Percentiles rank a stretch among this genome's conserved stretches.
phyloP scores from a whole-genome alignment of 441 rosid genomes.

The Lepidium campestre region DNA sequence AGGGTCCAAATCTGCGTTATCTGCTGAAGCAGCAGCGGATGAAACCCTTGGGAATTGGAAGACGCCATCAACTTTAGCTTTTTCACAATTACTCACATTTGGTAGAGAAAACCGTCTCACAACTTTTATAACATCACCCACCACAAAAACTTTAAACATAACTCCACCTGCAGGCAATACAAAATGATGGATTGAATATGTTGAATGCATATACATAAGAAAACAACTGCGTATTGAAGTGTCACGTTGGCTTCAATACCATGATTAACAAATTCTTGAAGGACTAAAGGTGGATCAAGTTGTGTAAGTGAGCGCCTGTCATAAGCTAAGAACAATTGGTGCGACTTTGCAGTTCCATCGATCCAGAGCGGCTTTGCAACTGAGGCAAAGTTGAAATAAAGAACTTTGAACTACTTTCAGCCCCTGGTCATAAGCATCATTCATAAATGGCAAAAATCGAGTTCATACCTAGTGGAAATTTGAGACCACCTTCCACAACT shows the following conservation, averaged over 20 bases:
- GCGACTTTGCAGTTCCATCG: slow-evolving; percentile 92
- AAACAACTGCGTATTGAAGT: slow-evolving; percentile 10
- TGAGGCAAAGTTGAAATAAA: slow-evolving; percentile 16
- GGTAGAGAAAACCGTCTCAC: slow-evolving; percentile 82
- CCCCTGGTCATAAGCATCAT: not conserved
- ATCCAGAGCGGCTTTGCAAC: slow-evolving; percentile 89
- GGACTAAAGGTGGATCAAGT: slow-evolving; percentile 81
- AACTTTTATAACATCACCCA: slow-evolving; percentile 80
- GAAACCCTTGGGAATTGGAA: slow-evolving; percentile 84
- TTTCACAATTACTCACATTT: slow-evolving; percentile 53
- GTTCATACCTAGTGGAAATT: slow-evolving; percentile 70
- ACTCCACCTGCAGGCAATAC: slow-evolving; percentile 56
- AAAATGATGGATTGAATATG: not conserved
- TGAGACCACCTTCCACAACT: slow-evolving; percentile 69
- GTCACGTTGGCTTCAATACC: slow-evolving; percentile 14
- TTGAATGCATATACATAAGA: not conserved
- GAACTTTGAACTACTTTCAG: not conserved
- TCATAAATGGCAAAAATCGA: not conserved
- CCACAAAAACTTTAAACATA: slow-evolving; percentile 71
- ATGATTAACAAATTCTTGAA: slow-evolving; percentile 94
- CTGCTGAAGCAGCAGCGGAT: slow-evolving; percentile 83
- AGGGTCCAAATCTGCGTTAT: slow-evolving; percentile 80
- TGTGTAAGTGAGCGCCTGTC: slow-evolving; percentile 63
- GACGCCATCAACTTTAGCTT: slow-evolving; percentile 52
- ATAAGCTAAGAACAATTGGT: slow-evolving; percentile 33